These are phyloP conservation scores for Populus davidiana DNA, from an alignment of 345 rosid species.

Conservation along the genomic window DNA sequence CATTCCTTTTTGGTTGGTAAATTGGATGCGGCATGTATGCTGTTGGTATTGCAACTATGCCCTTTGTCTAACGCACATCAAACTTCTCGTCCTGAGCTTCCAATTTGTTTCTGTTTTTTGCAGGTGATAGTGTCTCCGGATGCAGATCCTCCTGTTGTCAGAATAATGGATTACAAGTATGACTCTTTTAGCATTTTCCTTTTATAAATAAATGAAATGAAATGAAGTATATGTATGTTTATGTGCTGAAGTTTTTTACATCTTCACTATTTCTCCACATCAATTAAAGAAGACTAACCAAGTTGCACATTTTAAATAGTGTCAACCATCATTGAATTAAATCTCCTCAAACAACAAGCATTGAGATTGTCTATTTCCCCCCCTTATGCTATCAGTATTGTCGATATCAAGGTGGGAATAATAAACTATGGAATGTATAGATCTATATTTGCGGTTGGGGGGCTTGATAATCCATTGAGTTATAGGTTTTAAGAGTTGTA, in stretches of 20 bases:
- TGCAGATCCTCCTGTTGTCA: constrained; percentile 91
- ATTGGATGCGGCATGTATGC: not conserved
- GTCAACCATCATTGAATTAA: not conserved
- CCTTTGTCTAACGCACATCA: not conserved
- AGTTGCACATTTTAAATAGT: not conserved
- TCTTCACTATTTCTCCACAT: not conserved
- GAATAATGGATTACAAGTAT: constrained; percentile 89
- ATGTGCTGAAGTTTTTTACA: not conserved
- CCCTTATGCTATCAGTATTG: not conserved
- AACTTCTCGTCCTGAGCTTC: constrained; percentile 1
- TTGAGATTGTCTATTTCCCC: not conserved
- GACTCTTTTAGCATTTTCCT: constrained; percentile 1
- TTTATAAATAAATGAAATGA: not conserved
- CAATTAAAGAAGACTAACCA: not conserved
- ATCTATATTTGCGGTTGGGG: not conserved
- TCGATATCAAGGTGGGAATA: not conserved
- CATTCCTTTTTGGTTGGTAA: not conserved
- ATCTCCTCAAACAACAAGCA: not conserved
- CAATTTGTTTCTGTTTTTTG: constrained; percentile 21
- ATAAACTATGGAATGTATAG: not conserved
- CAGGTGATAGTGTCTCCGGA: constrained; percentile 89
- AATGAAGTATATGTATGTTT: not conserved
- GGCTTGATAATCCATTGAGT: not conserved
- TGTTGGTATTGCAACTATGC: not conserved
- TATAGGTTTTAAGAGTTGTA: not conserved